Percentiles rank a stretch among this genome's conserved stretches.
These are phyloP conservation scores for Trypethelium eluteriae DNA, from an alignment of 495 filamentous ascomycete species.

Conservation along the genomic window DNA sequence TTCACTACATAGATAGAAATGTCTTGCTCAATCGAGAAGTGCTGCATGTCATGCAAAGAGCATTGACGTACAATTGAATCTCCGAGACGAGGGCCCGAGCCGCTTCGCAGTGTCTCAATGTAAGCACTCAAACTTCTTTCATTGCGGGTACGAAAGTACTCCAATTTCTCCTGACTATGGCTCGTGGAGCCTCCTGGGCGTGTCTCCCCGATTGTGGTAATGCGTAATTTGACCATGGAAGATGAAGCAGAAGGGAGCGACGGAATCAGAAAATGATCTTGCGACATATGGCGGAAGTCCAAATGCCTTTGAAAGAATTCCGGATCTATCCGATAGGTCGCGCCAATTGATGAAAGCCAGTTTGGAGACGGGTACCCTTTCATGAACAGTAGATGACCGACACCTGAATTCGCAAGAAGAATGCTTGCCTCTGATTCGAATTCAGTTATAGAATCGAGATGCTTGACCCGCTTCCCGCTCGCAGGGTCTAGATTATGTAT, in stretches of 20 bases:
- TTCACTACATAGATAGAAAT: neutral
- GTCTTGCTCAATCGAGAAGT: constrained; percentile 12
- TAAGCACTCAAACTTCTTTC: neutral
- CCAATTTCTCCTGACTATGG: too few species aligned
- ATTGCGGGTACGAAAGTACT: neutral
- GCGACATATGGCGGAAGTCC: neutral
- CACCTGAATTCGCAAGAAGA: too few species aligned
- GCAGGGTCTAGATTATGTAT: too few species aligned
- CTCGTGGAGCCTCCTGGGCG: too few species aligned
- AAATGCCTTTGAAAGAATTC: neutral
- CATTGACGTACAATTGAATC: constrained; percentile 7
- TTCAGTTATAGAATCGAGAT: too few species aligned
- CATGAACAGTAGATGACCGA: neutral
- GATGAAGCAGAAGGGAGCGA: neutral
- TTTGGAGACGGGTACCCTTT: neutral
- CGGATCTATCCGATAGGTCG: neutral
- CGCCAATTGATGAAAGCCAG: neutral
- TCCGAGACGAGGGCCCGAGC: neutral
- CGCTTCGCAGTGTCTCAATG: neutral
- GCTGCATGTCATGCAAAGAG: constrained; percentile 1
- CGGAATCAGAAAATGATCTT: neutral
- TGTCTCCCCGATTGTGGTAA: neutral
- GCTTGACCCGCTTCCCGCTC: too few species aligned
- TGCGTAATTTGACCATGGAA: neutral
- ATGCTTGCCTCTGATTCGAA: too few species aligned